A percentile compares a stretch with the other conserved stretches of the same genome.
Conservation (phyloP, 2,329 filamentous ascomycete species). For the Purpureocillium takamizusanense region DNA sequence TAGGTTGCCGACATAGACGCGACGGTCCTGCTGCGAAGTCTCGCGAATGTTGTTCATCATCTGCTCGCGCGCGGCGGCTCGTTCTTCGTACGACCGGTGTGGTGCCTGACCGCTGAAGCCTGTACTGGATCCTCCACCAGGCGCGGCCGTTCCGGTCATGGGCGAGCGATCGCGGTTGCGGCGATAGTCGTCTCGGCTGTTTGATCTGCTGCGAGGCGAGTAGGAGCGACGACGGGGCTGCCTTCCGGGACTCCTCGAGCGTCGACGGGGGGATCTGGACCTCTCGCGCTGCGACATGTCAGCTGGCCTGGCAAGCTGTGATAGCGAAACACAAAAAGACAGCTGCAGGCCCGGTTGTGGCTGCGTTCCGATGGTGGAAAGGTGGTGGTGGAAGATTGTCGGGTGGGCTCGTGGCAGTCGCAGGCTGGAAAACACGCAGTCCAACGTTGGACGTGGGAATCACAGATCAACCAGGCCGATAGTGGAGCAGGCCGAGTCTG, state of each 20-base stretch:
- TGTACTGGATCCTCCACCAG: constrained; percentile 60
- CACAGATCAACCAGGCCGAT: too few species aligned
- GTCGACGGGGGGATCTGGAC: constrained; percentile 68
- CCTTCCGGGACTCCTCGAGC: constrained; percentile 75
- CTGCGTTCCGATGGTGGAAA: too few species aligned
- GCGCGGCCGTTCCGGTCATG: constrained; percentile 67
- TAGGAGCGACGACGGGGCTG: constrained; percentile 65
- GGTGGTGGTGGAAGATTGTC: too few species aligned
- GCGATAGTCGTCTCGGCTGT: constrained; percentile 68
- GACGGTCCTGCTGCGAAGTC: constrained; percentile 94
- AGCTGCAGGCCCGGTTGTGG: neutral
- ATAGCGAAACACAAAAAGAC: neutral
- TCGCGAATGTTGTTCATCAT: constrained; percentile 96
- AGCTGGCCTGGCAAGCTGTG: constrained; percentile 3
- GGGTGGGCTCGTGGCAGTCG: too few species aligned
- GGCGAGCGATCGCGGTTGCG: constrained; percentile 70
- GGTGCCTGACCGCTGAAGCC: constrained; percentile 51
- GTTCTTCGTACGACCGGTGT: constrained; percentile 76
- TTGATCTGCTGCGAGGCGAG: constrained; percentile 68
- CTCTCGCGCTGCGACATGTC: constrained; percentile 63
- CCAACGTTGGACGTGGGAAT: too few species aligned
- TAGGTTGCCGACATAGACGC: constrained; percentile 98
- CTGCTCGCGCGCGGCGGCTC: constrained; percentile 74
- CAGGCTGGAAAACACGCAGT: too few species aligned
- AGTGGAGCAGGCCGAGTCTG: too few species aligned